These are phyloP conservation scores for Penicillium salamii DNA, from an alignment of 495 filamentous ascomycete species.

Conservation along the genomic window DNA sequence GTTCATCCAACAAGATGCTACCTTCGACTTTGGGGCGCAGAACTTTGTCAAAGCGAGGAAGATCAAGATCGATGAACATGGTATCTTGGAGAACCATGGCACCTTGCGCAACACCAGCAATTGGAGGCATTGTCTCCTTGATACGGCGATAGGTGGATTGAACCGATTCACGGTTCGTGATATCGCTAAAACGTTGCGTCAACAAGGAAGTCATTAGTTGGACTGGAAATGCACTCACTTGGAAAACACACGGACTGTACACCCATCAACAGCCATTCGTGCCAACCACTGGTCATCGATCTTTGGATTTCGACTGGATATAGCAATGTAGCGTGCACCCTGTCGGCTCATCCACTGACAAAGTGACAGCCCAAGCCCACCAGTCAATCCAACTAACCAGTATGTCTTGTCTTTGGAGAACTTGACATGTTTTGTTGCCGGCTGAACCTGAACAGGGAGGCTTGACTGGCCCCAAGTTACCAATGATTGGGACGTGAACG, in stretches of 20 bases:
- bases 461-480: constrained; percentile 8
- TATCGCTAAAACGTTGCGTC: constrained; percentile 7
- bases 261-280: constrained; percentile 26
- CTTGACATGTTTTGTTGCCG: constrained; percentile 15
- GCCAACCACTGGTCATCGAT: constrained; percentile 47
- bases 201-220: neutral
- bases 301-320: constrained; percentile 57
- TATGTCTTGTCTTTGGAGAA: constrained; percentile 48
- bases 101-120: constrained; percentile 53
- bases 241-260: constrained; percentile 15
- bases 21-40: constrained; percentile 52
- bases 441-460: constrained; percentile 12
- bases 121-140: constrained; percentile 37
- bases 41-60: constrained; percentile 45
- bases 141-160: constrained; percentile 38
- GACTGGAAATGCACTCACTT: constrained; percentile 14
- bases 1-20: constrained; percentile 28
- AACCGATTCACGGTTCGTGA: constrained; percentile 21
- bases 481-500: constrained; percentile 3
- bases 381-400: constrained; percentile 54
- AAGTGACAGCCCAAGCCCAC: constrained; percentile 56
- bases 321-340: constrained; percentile 52
- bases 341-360: constrained; percentile 54
- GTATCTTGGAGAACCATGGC: constrained; percentile 49
- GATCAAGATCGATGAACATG: constrained; percentile 54